These are phyloP conservation scores for Stephania japonica DNA, from an alignment of 164 flowering plant genomes.

Conservation along the genomic window DNA sequence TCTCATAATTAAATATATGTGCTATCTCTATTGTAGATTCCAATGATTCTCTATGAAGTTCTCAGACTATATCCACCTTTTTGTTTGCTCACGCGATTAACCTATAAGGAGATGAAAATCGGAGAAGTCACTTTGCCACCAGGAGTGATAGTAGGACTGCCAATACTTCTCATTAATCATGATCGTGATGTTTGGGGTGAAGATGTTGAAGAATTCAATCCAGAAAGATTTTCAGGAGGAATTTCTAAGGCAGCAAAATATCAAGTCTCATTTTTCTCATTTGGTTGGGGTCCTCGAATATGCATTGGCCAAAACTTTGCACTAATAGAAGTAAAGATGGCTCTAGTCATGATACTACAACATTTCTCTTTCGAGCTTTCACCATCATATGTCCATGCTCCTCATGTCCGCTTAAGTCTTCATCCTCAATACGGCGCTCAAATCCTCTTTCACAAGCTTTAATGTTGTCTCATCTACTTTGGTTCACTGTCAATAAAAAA, in stretches of 20 bases:
- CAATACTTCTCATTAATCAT: neutral
- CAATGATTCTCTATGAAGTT: neutral
- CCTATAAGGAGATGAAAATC: neutral
- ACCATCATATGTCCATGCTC: neutral
- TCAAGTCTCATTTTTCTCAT: neutral
- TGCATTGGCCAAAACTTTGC: neutral
- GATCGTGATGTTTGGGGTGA: neutral
- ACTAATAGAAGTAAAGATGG: neutral
- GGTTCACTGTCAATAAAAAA: too few species aligned
- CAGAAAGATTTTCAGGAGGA: neutral
- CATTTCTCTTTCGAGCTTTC: conserved; percentile 1
- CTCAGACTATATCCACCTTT: neutral
- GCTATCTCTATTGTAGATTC: neutral
- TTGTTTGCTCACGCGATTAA: neutral
- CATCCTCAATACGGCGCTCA: neutral
- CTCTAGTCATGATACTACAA: neutral
- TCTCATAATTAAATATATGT: too few species aligned
- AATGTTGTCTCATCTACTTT: neutral
- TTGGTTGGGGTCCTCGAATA: neutral
- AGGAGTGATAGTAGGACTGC: neutral
- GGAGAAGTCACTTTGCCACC: neutral
- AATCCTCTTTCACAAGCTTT: neutral
- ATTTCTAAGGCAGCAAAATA: neutral
- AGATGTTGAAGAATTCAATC: neutral
- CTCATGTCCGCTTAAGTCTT: neutral